Conservation (phyloP, 495 filamentous ascomycete species). For the Daldinia decipiens region DNA sequence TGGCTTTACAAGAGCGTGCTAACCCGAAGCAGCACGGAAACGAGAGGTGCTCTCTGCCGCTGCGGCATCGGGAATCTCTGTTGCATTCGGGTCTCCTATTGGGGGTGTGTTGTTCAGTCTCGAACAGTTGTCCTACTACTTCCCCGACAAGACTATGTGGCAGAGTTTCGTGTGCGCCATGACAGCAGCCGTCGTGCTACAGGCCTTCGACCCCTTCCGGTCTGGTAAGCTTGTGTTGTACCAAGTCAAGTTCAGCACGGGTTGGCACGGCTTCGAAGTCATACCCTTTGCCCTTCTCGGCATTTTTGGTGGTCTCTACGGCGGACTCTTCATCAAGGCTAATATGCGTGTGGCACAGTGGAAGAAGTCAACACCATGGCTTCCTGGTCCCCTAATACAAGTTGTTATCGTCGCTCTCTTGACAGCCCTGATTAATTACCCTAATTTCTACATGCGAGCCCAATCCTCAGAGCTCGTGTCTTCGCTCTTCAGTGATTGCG, state of each 20-base stretch:
- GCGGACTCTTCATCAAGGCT: slow-evolving; percentile 91
- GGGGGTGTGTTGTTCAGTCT: slow-evolving; percentile 93
- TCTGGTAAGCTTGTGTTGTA: slow-evolving; percentile 97
- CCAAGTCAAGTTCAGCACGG: slow-evolving; percentile 90
- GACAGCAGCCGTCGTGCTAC: slow-evolving; percentile 92
- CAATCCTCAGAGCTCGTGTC: slow-evolving; percentile 93
- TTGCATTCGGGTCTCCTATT: slow-evolving; percentile 97
- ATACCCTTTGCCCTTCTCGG: slow-evolving; percentile 89
- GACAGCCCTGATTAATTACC: slow-evolving; percentile 91
- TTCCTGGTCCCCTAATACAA: slow-evolving; percentile 76
- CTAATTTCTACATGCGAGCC: slow-evolving; percentile 92
- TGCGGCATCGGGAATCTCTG: slow-evolving; percentile 93
- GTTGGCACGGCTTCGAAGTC: slow-evolving; percentile 96
- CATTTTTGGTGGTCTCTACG: slow-evolving; percentile 90
- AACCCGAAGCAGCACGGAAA: slow-evolving; percentile 75
- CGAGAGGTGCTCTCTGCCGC: slow-evolving; percentile 95
- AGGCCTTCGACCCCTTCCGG: slow-evolving; percentile 92
- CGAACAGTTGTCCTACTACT: slow-evolving; percentile 98
- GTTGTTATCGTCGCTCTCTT: slow-evolving; percentile 77
- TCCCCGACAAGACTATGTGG: slow-evolving; percentile 99
- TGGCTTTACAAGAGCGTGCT: slow-evolving; percentile 13
- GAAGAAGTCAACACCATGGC: slow-evolving; percentile 71
- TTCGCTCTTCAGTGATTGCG: slow-evolving; percentile 90
- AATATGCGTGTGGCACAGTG: slow-evolving; percentile 89
- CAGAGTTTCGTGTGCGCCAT: slow-evolving; percentile 99